A percentile compares a stretch with the other conserved stretches of the same genome.
phyloP scores from a whole-genome alignment of 2,329 filamentous ascomycete genomes.

The Coniosporium tulheliwenetii region DNA sequence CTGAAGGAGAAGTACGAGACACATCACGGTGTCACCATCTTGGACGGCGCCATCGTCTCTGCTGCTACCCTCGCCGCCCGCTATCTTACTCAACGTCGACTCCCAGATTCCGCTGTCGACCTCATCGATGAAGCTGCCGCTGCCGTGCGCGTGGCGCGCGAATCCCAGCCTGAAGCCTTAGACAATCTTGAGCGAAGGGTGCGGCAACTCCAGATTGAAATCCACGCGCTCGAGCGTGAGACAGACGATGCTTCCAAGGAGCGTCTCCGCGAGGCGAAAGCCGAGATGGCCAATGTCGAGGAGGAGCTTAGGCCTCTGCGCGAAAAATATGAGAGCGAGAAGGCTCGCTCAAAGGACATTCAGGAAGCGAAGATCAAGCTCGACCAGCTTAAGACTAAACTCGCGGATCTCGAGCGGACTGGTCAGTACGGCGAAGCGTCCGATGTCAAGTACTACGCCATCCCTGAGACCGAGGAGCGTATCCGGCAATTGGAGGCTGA shows the following conservation, averaged over 20 bases:
- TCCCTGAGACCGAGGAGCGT: conserved; percentile 71
- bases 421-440: conserved; percentile 77
- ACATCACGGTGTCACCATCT: conserved; percentile 93
- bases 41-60: conserved; percentile 82
- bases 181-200: conserved; percentile 85
- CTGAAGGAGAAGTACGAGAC: conserved; percentile 97
- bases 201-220: conserved; percentile 90
- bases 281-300: conserved; percentile 84
- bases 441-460: conserved; percentile 92
- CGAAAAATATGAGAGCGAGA: conserved; percentile 91
- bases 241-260: conserved; percentile 84
- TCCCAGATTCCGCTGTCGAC: conserved; percentile 94
- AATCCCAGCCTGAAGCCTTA: conserved; percentile 91
- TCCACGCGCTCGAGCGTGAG: conserved; percentile 84
- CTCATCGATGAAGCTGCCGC: conserved; percentile 92
- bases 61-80: conserved; percentile 83
- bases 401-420: conserved; percentile 80
- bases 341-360: conserved; percentile 77
- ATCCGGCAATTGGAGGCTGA: conserved; percentile 73
- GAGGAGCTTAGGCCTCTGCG: conserved; percentile 84
- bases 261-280: conserved; percentile 67
- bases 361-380: conserved; percentile 93
- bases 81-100: conserved; percentile 77
- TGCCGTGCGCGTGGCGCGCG: conserved; percentile 85
- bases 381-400: conserved; percentile 77